Percentiles rank a stretch among this genome's conserved stretches.
Conservation (phyloP, 768 basidiomycete genomes). For the Boletus eberwhitei region DNA sequence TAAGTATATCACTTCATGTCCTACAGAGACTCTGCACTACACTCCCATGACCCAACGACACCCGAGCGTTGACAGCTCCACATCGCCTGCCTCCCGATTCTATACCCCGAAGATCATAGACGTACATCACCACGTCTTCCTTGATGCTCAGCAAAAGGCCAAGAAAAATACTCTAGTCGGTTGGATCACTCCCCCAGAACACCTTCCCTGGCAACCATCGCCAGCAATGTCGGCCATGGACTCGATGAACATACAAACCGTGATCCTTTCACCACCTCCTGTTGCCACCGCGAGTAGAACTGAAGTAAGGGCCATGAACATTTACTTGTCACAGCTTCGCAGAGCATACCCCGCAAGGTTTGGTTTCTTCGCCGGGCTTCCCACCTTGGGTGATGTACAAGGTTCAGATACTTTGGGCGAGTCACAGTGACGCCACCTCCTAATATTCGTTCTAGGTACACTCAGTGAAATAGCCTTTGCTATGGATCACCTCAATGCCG, state of each 20-base stretch:
- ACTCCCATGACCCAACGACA: constrained; percentile 14
- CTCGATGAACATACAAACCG: constrained; percentile 48
- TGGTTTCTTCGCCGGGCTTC: constrained; percentile 67
- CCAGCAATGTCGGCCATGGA: constrained; percentile 65
- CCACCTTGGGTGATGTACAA: constrained; percentile 58
- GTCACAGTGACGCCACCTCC: constrained; percentile 1
- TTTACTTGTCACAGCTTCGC: constrained; percentile 46
- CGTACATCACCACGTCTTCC: constrained; percentile 77
- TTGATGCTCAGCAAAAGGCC: constrained; percentile 47
- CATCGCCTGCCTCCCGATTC: background rate
- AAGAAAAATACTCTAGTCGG: constrained; percentile 46
- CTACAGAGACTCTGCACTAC: background rate
- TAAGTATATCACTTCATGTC: background rate
- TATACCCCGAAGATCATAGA: constrained; percentile 41
- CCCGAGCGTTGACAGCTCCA: background rate
- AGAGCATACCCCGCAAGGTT: constrained; percentile 51
- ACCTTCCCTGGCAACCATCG: constrained; percentile 62
- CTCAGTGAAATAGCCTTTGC: constrained; percentile 59
- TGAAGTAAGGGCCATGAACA: constrained; percentile 46
- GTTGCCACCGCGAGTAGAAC: constrained; percentile 42
- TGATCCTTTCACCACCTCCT: constrained; percentile 68
- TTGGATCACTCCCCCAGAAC: constrained; percentile 60
- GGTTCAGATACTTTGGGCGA: constrained; percentile 34
- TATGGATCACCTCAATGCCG: constrained; percentile 57
- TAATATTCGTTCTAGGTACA: constrained; percentile 40